phyloP scores from a whole-genome alignment of 371 early-diverging fungal genomes.

The Mortierella sp. region DNA sequence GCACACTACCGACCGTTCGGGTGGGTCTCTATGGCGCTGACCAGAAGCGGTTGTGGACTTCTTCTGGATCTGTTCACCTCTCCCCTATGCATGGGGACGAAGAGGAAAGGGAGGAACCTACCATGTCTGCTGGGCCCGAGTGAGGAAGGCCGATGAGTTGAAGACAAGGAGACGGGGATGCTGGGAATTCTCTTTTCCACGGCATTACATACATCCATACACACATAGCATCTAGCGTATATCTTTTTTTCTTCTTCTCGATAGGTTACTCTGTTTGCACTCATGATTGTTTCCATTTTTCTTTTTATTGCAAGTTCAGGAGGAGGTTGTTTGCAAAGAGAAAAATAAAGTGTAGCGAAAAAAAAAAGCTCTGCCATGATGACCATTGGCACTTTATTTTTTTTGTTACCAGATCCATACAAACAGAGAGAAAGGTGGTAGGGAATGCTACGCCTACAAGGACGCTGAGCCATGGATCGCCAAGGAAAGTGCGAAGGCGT shows the following conservation, averaged over 20 bases:
- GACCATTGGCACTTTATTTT: background rate
- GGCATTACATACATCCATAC: background rate
- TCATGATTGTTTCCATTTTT: background rate
- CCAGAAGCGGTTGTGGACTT: constrained; percentile 40
- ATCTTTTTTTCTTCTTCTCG: no score
- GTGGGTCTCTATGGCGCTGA: constrained; percentile 42
- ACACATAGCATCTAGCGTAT: background rate
- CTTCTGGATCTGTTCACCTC: constrained; percentile 27
- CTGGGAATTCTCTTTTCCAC: background rate
- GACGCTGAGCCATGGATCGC: no score
- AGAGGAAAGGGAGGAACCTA: background rate
- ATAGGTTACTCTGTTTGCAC: no score
- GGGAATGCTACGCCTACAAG: background rate
- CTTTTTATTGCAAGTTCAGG: no score
- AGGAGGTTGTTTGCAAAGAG: no score
- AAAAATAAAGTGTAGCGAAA: background rate
- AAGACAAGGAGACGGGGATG: background rate
- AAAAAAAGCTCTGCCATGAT: background rate
- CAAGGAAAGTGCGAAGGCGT: no score
- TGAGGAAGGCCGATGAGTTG: no score
- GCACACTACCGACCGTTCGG: constrained; percentile 30
- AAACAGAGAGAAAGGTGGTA: background rate
- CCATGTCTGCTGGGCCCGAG: background rate
- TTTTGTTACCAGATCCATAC: background rate
- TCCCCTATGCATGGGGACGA: background rate